Conservation (phyloP, 495 filamentous ascomycete species). For the Monascus purpureus region DNA sequence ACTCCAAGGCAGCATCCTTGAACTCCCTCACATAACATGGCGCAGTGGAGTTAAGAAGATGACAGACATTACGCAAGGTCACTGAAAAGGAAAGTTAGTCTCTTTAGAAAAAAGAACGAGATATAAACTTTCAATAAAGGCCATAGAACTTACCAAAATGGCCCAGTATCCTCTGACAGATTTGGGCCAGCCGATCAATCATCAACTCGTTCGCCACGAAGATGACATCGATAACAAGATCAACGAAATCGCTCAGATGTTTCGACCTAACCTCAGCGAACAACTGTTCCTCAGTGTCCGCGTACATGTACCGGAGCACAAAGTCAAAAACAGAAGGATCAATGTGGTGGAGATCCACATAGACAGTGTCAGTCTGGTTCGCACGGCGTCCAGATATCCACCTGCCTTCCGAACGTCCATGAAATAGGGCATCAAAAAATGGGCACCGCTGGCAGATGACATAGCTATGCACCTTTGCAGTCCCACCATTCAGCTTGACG, state of each 20-base stretch:
- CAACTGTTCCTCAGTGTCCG: slow-evolving; percentile 64
- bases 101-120: slow-evolving; percentile 1
- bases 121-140: not conserved
- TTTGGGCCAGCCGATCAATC: slow-evolving; percentile 78
- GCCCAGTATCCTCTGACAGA: slow-evolving; percentile 82
- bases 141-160: slow-evolving; percentile 54
- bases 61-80: slow-evolving; percentile 72
- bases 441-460: slow-evolving; percentile 75
- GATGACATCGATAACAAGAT: slow-evolving; percentile 85
- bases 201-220: slow-evolving; percentile 85
- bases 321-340: slow-evolving; percentile 55
- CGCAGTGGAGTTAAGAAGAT: slow-evolving; percentile 68
- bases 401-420: slow-evolving; percentile 65
- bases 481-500: slow-evolving; percentile 58
- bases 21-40: slow-evolving; percentile 73
- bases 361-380: slow-evolving; percentile 37
- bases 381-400: slow-evolving; percentile 66
- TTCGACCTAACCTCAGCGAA: slow-evolving; percentile 63
- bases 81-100: slow-evolving; percentile 31
- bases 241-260: slow-evolving; percentile 68
- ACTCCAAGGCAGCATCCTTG: slow-evolving; percentile 78
- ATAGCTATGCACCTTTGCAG: slow-evolving; percentile 55
- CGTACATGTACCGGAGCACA: slow-evolving; percentile 72
- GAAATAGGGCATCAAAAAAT: slow-evolving; percentile 82
- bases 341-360: slow-evolving; percentile 75